A percentile compares a stretch with the other conserved stretches of the same genome.
These are phyloP conservation scores for Silene uniflora DNA, from an alignment of 148 eudicot species.

Conservation along the genomic window DNA sequence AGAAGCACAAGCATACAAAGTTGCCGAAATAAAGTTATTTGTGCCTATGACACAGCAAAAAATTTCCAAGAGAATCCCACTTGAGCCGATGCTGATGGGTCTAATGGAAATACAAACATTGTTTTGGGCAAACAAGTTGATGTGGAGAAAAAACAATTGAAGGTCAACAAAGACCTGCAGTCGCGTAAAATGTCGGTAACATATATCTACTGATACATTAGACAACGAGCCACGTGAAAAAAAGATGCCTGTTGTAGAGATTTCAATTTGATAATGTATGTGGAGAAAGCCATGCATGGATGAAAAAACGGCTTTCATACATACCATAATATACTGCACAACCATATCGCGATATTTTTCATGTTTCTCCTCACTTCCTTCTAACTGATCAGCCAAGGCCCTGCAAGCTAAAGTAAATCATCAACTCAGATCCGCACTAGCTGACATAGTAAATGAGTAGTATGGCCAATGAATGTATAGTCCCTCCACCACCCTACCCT, in stretches of 20 bases:
- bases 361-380: slow-evolving; percentile 82
- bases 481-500: neutral
- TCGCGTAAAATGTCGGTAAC: neutral
- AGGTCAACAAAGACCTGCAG: neutral
- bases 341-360: slow-evolving; percentile 74
- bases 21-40: slow-evolving; percentile 4
- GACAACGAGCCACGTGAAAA: neutral
- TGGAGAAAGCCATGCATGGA: neutral
- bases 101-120: slow-evolving; percentile 1
- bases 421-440: slow-evolving; percentile 24
- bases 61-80: neutral
- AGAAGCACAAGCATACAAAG: neutral
- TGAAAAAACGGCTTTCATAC: slow-evolving; percentile 6
- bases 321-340: slow-evolving; percentile 70
- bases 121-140: no score
- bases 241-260: neutral
- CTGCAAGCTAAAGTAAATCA: slow-evolving; percentile 45
- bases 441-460: neutral
- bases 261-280: neutral
- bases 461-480: neutral
- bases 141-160: neutral
- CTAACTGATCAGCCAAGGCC: slow-evolving; percentile 90
- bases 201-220: neutral
- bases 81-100: neutral
- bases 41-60: neutral